A percentile compares a stretch with the other conserved stretches of the same genome.
Evolutionary conservation across 2,329 filamentous ascomycete genomes (phyloP).

Genomic region (Alternaria triticina): DNA sequence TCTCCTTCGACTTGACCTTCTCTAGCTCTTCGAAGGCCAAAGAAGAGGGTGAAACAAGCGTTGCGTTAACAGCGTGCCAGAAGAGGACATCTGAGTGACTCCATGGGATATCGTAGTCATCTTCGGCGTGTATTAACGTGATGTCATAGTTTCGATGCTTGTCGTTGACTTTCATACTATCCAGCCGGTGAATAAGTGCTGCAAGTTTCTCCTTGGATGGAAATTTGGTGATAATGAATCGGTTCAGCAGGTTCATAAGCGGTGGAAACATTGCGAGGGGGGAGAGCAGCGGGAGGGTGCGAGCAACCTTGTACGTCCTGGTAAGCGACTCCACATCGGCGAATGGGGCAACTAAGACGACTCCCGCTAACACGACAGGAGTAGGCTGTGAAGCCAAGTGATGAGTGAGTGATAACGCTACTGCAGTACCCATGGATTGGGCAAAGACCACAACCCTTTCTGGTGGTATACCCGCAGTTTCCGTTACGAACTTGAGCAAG

Average conservation of each 20-base stretch:
- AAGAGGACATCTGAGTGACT: constrained; percentile 59
- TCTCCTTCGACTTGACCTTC: constrained; percentile 50
- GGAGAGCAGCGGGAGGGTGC: constrained; percentile 61
- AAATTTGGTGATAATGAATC: constrained; percentile 60
- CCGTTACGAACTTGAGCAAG: constrained; percentile 61
- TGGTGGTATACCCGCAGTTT: constrained; percentile 59
- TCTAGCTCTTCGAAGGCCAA: constrained; percentile 57
- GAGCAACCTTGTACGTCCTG: constrained; percentile 64
- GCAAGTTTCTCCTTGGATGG: constrained; percentile 58
- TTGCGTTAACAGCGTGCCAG: constrained; percentile 63
- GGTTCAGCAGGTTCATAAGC: constrained; percentile 51
- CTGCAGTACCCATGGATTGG: constrained; percentile 66
- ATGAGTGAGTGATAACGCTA: constrained; percentile 54
- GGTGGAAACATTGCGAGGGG: constrained; percentile 58
- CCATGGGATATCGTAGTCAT: constrained; percentile 61
- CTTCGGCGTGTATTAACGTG: constrained; percentile 59
- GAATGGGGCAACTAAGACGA: constrained; percentile 64
- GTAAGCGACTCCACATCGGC: constrained; percentile 61
- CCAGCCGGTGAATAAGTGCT: constrained; percentile 48
- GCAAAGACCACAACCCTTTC: constrained; percentile 64
- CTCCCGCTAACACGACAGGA: constrained; percentile 60
- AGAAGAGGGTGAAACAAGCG: constrained; percentile 28
- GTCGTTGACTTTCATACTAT: constrained; percentile 26
- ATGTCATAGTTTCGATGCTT: constrained; percentile 54
- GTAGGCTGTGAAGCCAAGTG: constrained; percentile 51